Evolutionary conservation across 176 grass and related monocot species (phyloP).

Genomic region (Dactylis glomerata): DNA sequence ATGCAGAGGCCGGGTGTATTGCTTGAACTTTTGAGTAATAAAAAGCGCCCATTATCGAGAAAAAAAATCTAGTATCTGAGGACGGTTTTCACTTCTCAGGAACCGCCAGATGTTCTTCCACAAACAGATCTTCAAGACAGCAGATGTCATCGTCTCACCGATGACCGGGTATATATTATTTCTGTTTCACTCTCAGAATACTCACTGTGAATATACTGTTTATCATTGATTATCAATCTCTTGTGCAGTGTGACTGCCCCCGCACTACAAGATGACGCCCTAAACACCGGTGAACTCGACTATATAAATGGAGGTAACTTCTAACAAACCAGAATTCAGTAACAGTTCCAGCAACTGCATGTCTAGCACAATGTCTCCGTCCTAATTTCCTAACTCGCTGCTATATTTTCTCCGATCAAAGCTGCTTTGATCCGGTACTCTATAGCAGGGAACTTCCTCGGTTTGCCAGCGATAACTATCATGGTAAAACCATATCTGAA

Average conservation of each 20-base stretch:
- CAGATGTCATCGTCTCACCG: constrained; percentile 93
- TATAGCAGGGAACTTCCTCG: constrained; percentile 96
- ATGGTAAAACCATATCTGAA: constrained; percentile 39
- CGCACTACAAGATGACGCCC: constrained; percentile 72
- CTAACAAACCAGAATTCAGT: neutral
- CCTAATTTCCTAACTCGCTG: neutral
- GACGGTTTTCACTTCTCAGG: constrained; percentile 35
- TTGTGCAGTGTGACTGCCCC: constrained; percentile 82
- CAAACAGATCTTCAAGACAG: constrained; percentile 83
- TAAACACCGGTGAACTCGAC: constrained; percentile 73
- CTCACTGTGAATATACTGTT: neutral
- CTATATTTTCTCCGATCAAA: constrained; percentile 10
- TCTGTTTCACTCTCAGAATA: neutral
- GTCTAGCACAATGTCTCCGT: neutral
- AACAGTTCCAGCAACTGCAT: neutral
- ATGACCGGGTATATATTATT: constrained; percentile 71
- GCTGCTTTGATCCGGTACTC: constrained; percentile 91
- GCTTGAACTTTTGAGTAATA: too few species aligned
- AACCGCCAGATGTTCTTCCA: constrained; percentile 94
- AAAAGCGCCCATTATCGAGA: too few species aligned
- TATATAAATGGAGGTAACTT: constrained; percentile 95
- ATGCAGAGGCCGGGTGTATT: too few species aligned
- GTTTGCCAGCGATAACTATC: constrained; percentile 82
- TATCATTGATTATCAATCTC: neutral
- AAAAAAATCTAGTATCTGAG: neutral